These are phyloP conservation scores for Lyophyllum decastes DNA, from an alignment of 768 basidiomycete genomes.

Conservation along the genomic window DNA sequence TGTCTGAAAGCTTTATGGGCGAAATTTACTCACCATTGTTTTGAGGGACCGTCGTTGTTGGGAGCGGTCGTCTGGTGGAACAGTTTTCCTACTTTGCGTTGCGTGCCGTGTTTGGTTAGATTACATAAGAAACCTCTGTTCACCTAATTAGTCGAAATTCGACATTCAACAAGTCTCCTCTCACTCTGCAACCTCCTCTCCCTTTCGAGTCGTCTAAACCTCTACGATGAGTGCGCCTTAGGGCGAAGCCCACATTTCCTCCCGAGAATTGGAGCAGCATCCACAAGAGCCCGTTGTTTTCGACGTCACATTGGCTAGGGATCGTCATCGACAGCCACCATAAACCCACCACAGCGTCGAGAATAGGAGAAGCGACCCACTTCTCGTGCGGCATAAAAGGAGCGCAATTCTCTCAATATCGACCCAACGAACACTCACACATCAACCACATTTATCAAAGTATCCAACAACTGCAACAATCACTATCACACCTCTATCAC, in stretches of 20 bases:
- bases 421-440: background rate
- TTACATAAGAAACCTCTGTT: constrained; percentile 28
- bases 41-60: constrained; percentile 43
- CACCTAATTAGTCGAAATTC: too few relatives aligned
- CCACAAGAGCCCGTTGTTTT: background rate
- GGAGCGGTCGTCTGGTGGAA: constrained; percentile 22
- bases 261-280: background rate
- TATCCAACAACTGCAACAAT: background rate
- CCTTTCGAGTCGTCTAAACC: background rate
- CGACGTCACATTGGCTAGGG: background rate
- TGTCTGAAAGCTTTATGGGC: constrained; percentile 6
- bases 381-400: background rate
- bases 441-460: background rate
- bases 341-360: background rate
- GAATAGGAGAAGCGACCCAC: constrained; percentile 8
- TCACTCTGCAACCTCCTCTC: background rate
- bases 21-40: constrained; percentile 42
- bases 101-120: constrained; percentile 43
- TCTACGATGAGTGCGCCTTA: background rate
- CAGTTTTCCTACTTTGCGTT: constrained; percentile 18
- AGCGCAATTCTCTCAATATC: too few relatives aligned
- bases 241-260: background rate
- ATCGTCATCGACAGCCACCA: background rate
- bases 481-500: background rate
- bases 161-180: too few relatives aligned